Conservation (phyloP, 345 rosid genomes). For the Citrus inodora region DNA sequence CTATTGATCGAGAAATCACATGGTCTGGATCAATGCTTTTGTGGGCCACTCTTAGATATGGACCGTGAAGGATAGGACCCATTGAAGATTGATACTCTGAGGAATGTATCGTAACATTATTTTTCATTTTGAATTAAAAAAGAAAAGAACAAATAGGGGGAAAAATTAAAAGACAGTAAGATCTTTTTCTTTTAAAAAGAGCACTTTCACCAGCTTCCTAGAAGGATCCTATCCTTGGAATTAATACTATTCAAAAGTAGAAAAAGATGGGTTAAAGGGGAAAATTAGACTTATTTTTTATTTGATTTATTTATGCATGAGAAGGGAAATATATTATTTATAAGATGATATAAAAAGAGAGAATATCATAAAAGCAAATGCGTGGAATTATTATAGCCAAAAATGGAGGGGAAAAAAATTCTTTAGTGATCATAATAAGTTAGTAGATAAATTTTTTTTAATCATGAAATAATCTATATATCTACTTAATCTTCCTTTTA, state of each 20-base stretch:
- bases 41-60: not conserved
- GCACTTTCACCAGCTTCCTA: constrained; percentile 39
- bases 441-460: not conserved
- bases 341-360: not conserved
- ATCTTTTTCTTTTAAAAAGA: constrained; percentile 30
- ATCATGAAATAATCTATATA: not conserved
- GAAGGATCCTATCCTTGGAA: constrained; percentile 37
- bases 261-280: not conserved
- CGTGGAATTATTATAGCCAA: not conserved
- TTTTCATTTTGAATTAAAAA: not conserved
- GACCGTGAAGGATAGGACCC: constrained; percentile 2
- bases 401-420: not conserved
- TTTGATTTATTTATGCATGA: not conserved
- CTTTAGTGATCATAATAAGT: not conserved
- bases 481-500: not conserved
- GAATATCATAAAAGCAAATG: not conserved
- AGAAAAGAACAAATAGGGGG: not conserved
- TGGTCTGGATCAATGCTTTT: constrained; percentile 17
- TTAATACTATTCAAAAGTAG: constrained; percentile 10
- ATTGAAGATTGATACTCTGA: constrained; percentile 5
- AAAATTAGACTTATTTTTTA: not conserved
- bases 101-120: constrained; percentile 8
- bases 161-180: not conserved
- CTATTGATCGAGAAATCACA: constrained; percentile 1
- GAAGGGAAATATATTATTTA: not conserved